Evolutionary conservation across 352 stramenopile genomes (phyloP).

Genomic region (Pythium sukuiense): DNA sequence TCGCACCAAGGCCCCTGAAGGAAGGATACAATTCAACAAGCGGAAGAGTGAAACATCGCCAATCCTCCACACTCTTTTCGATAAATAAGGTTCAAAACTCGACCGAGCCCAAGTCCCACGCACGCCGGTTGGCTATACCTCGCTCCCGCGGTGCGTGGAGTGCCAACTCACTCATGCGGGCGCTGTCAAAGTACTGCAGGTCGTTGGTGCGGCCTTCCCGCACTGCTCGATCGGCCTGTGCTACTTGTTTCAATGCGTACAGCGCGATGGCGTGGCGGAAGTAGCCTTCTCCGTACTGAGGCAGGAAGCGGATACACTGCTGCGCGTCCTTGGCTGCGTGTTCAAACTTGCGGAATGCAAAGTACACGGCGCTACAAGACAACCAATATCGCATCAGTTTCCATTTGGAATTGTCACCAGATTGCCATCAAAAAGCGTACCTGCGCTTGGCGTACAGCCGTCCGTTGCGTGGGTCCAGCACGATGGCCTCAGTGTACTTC

Average conservation of each 20-base stretch:
- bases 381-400: no score
- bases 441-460: slow-evolving; percentile 25
- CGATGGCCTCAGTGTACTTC: slow-evolving; percentile 28
- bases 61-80: neutral
- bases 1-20: no score
- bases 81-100: slow-evolving; percentile 18
- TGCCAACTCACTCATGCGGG: slow-evolving; percentile 19
- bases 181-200: slow-evolving; percentile 17
- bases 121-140: neutral
- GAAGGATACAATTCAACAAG: no score
- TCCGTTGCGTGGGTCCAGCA: slow-evolving; percentile 25
- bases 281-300: slow-evolving; percentile 29
- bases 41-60: neutral
- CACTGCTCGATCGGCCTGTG: slow-evolving; percentile 20
- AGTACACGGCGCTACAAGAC: slow-evolving; percentile 25
- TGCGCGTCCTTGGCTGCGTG: slow-evolving; percentile 22
- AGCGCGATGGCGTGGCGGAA: slow-evolving; percentile 30
- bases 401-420: no score
- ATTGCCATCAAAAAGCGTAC: slow-evolving; percentile 11
- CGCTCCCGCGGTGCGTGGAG: slow-evolving; percentile 16
- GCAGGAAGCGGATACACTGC: slow-evolving; percentile 27
- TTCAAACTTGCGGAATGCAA: slow-evolving; percentile 19
- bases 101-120: slow-evolving; percentile 13
- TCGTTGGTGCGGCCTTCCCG: slow-evolving; percentile 21
- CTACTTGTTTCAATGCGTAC: slow-evolving; percentile 8